Percentiles rank a stretch among this genome's conserved stretches.
Evolutionary conservation across 768 basidiomycete species (phyloP).

Genomic region (Lyophyllum shimeji): DNA sequence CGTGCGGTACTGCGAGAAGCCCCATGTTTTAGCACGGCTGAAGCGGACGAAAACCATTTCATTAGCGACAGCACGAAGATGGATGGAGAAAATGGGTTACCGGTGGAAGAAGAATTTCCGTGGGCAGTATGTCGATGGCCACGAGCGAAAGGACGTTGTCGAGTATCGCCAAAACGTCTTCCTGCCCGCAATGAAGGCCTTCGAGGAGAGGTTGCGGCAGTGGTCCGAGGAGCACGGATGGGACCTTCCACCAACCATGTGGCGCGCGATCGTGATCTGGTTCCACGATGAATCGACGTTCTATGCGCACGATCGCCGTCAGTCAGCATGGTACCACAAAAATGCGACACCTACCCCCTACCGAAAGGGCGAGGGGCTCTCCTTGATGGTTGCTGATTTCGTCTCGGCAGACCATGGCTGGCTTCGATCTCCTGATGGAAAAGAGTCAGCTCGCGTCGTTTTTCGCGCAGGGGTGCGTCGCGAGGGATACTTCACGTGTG

Average conservation of each 20-base stretch:
- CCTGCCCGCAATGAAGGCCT: slow-evolving; percentile 14
- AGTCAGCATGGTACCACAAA: slow-evolving; percentile 28
- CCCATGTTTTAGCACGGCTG: too few relatives aligned
- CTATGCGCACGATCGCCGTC: slow-evolving; percentile 34
- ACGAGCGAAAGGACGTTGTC: slow-evolving; percentile 33
- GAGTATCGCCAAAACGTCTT: slow-evolving; percentile 25
- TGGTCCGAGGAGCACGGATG: background rate
- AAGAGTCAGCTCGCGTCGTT: slow-evolving; percentile 18
- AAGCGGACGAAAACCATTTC: background rate
- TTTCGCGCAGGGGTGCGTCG: slow-evolving; percentile 14
- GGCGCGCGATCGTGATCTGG: slow-evolving; percentile 21
- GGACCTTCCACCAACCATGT: background rate
- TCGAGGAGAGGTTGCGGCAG: slow-evolving; percentile 6
- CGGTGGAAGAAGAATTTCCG: slow-evolving; percentile 19
- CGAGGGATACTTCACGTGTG: slow-evolving; percentile 7
- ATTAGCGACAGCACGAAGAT: slow-evolving; percentile 13
- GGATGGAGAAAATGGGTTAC: slow-evolving; percentile 30
- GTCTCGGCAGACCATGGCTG: slow-evolving; percentile 25
- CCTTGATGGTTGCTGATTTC: slow-evolving; percentile 35
- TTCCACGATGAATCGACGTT: slow-evolving; percentile 41
- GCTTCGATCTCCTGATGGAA: slow-evolving; percentile 11
- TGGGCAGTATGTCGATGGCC: slow-evolving; percentile 36
- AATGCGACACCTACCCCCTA: slow-evolving; percentile 24
- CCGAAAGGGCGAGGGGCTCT: slow-evolving; percentile 37
- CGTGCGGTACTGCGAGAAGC: too few relatives aligned